Percentiles rank a stretch among this genome's conserved stretches.
Conservation (phyloP, 1,139 yeast genomes). For the Yamadazyma trypodendri region DNA sequence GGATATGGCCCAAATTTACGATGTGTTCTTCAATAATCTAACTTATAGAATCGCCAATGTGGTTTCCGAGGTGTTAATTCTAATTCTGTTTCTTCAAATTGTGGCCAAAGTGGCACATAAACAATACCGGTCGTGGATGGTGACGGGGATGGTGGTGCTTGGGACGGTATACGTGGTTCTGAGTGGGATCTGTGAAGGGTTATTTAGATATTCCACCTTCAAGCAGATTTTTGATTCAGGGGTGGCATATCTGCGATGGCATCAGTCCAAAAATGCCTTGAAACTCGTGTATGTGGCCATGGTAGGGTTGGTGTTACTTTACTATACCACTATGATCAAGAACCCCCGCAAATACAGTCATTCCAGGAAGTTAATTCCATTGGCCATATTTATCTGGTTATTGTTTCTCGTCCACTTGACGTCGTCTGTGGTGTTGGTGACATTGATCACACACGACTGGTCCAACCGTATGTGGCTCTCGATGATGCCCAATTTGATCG, state of each 20-base stretch:
- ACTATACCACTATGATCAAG: constrained; percentile 29
- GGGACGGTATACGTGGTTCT: constrained; percentile 20
- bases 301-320: constrained; percentile 26
- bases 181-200: constrained; percentile 13
- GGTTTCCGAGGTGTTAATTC: constrained; percentile 34
- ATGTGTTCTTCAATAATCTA: constrained; percentile 25
- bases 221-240: background rate
- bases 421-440: constrained; percentile 28
- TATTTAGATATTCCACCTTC: constrained; percentile 2
- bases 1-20: constrained; percentile 35
- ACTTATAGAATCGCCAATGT: constrained; percentile 30
- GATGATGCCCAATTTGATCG: constrained; percentile 35
- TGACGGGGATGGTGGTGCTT: constrained; percentile 18
- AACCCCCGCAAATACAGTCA: constrained; percentile 35
- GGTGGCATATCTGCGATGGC: constrained; percentile 18
- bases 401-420: constrained; percentile 29
- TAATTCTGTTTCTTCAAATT: constrained; percentile 43
- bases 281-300: constrained; percentile 26
- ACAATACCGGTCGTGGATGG: constrained; percentile 11
- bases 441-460: constrained; percentile 30
- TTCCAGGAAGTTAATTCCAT: constrained; percentile 36
- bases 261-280: constrained; percentile 22
- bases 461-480: constrained; percentile 38
- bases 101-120: constrained; percentile 23
- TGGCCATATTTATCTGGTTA: constrained; percentile 40